Base-by-base conservation (phyloP, 2,329 filamentous ascomycete genomes). In the Pochonia chlamydosporia region DNA sequence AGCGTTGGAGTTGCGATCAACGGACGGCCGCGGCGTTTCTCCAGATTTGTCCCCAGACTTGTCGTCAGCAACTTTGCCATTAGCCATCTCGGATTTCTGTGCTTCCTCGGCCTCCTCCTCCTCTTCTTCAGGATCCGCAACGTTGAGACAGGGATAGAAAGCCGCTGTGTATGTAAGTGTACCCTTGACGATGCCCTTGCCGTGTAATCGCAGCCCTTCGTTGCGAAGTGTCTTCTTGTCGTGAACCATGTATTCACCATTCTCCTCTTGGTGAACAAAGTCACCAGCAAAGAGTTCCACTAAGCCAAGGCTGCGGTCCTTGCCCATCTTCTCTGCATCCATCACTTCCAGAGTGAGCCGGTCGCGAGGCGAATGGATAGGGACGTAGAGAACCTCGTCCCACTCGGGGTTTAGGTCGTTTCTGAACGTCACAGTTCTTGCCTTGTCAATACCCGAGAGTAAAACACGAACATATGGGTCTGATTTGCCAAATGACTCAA, bases 351-450 rank as follows among this genome's bases (percentile, higher is more conserved):
- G 70, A 1, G 84, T 82, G 25, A 99, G 73, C 60, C 87, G 89
- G 64, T 99, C 93, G 26, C 89, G 85, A 13, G 79, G 59, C 6
- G 85, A 90, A 64, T 96, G 92, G 48, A 99, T 79, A 1, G 95
- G 92, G 1, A 99, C 78, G 61, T 99, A 99, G 20, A 96, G 79
- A 21, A 99, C 84, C 67, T 99, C 93, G 59, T 99, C 90, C 84
- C 88, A 99, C 45, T 93, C 87, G 2, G 93, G 93, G 63, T 95
- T 89, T 49, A 99, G 81, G 52, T 96, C 95, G 69, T 96, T 99
- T 63, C 89, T 84, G 74, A 93, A 96, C 0, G 92, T 97, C 43
- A 99, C 93, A 3, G 93, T 97, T 49, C 91, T 83, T 9, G 81
- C 90, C 66, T 92, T 95, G 62, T 93, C 86, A 48, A 97, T 83